A percentile compares a stretch with the other conserved stretches of the same genome.
Evolutionary conservation across 1,284 basidiomycete genomes (phyloP).

Genomic region (Trichosporon coremiiforme): DNA sequence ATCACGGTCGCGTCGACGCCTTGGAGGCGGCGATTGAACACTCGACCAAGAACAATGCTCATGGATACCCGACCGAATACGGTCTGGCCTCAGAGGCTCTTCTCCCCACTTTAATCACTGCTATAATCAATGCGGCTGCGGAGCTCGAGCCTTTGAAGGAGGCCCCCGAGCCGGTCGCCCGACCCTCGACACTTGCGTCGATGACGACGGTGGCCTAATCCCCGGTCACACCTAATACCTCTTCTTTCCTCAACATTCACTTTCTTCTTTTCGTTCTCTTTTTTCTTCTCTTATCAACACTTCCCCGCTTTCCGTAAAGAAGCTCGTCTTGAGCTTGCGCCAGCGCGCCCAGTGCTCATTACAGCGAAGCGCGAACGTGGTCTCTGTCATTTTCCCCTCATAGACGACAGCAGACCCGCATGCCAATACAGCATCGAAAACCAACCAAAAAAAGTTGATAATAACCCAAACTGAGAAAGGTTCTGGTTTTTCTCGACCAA

Average conservation of each 20-base stretch:
- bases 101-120: conserved; percentile 5
- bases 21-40: conserved; percentile 5
- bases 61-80: conserved; percentile 8
- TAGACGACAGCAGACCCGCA: conserved; percentile 11
- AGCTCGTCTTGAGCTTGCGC: conserved; percentile 7
- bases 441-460: conserved; percentile 14
- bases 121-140: conserved; percentile 11
- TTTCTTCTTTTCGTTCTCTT: not conserved
- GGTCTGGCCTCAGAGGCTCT: conserved; percentile 14
- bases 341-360: not conserved
- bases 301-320: conserved; percentile 16
- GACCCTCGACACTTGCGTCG: not conserved
- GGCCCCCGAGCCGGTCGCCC: conserved; percentile 9
- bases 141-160: conserved; percentile 13
- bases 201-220: not conserved
- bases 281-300: not conserved
- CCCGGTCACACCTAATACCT: conserved; percentile 3
- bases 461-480: conserved; percentile 5
- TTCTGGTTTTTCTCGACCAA: conserved; percentile 9
- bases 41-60: not conserved
- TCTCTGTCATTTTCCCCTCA: not conserved
- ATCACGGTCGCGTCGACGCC: conserved; percentile 3
- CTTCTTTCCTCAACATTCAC: not conserved
- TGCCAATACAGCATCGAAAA: not conserved
- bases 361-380: conserved; percentile 9